Evolutionary conservation across 169 alveolate species (phyloP).

Genomic region (Perkinsus marinus): DNA sequence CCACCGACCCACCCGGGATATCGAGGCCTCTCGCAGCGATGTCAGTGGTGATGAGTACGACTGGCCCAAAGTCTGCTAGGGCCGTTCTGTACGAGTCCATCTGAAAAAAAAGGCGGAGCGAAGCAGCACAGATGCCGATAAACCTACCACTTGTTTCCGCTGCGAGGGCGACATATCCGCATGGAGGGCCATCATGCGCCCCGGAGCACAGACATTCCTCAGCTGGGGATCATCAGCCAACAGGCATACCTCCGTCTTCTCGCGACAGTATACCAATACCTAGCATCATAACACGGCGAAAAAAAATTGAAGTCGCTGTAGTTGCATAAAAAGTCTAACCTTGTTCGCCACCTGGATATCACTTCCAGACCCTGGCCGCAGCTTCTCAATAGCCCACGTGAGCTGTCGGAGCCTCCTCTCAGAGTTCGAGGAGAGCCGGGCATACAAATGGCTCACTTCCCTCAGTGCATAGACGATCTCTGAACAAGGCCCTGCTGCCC

Average conservation of each 20-base stretch:
- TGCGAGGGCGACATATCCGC: not conserved
- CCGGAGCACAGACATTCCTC: not conserved
- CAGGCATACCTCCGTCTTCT: not conserved
- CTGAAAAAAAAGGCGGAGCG: not conserved
- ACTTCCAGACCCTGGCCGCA: not conserved
- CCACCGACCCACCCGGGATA: constrained; percentile 54
- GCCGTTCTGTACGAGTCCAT: not conserved
- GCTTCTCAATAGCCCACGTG: not conserved
- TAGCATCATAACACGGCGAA: not conserved
- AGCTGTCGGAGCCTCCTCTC: not conserved
- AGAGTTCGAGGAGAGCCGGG: not conserved
- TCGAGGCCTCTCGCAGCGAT: constrained; percentile 99
- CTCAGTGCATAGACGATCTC: not conserved
- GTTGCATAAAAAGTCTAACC: not conserved
- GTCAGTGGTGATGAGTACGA: constrained; percentile 87
- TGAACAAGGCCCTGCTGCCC: not conserved
- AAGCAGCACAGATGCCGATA: no score
- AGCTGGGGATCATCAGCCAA: not conserved
- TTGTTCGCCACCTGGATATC: not conserved
- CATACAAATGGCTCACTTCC: not conserved
- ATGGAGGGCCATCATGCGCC: not conserved
- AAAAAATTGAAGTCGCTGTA: not conserved
- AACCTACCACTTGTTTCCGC: not conserved
- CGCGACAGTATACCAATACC: not conserved
- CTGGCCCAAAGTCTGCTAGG: not conserved